phyloP scores from a whole-genome alignment of 352 stramenopile genomes.

The Blastocystis sp. region DNA sequence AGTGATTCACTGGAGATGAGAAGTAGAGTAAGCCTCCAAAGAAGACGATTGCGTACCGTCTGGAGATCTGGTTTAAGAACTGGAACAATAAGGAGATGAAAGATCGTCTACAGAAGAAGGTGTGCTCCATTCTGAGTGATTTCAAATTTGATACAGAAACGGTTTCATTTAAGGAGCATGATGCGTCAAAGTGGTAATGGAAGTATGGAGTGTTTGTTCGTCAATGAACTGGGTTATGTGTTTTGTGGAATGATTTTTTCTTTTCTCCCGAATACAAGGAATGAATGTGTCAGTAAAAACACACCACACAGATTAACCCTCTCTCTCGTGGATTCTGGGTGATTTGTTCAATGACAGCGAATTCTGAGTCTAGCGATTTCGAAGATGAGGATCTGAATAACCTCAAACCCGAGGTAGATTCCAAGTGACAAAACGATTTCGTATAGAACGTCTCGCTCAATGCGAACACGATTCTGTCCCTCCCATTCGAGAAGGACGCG shows the following conservation, averaged over 20 bases:
- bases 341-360: not conserved
- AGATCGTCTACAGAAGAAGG: constrained; percentile 50
- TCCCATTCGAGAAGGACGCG: not conserved
- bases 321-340: no score
- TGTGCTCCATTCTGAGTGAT: not conserved
- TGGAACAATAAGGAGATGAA: constrained; percentile 57
- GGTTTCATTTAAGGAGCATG: constrained; percentile 17
- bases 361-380: constrained; percentile 9
- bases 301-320: no score
- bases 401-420: not conserved
- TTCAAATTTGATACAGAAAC: not conserved
- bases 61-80: constrained; percentile 59
- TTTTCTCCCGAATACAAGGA: not conserved
- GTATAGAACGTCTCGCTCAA: not conserved
- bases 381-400: constrained; percentile 9
- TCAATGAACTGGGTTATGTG: not conserved
- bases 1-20: not conserved
- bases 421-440: not conserved
- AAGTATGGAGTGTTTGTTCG: not conserved
- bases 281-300: no score
- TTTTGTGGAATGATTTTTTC: not conserved
- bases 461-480: not conserved
- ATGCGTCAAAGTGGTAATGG: not conserved
- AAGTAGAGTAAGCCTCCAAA: constrained; percentile 46
- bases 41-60: constrained; percentile 57